These are phyloP conservation scores for Vanrija sp. DNA, from an alignment of 1,284 basidiomycete species.

Conservation along the genomic window DNA sequence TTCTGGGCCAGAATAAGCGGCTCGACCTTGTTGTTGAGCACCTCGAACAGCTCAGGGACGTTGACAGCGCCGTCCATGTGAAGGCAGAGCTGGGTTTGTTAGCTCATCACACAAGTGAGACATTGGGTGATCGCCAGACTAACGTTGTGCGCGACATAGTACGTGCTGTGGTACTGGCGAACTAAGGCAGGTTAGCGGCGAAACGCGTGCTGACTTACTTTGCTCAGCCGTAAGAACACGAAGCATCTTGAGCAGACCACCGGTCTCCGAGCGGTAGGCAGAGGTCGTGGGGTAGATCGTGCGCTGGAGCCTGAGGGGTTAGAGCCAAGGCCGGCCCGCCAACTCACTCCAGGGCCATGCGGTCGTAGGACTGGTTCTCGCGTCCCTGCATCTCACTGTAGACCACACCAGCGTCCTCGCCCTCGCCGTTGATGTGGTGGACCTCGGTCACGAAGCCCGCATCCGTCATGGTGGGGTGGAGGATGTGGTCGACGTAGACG, in stretches of 20 bases:
- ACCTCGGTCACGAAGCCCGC: conserved; percentile 91
- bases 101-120: conserved; percentile 51
- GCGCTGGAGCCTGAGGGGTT: conserved; percentile 62
- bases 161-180: conserved; percentile 79
- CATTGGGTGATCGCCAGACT: conserved; percentile 44
- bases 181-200: conserved; percentile 55
- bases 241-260: conserved; percentile 89
- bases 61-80: conserved; percentile 54
- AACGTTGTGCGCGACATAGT: conserved; percentile 94
- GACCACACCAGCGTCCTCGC: conserved; percentile 92
- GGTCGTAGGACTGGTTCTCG: conserved; percentile 84
- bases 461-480: conserved; percentile 91
- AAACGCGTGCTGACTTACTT: conserved; percentile 57
- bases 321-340: conserved; percentile 12
- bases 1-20: conserved; percentile 60
- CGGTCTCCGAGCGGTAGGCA: conserved; percentile 93
- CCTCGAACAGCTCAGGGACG: conserved; percentile 56
- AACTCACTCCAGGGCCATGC: conserved; percentile 76
- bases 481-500: conserved; percentile 93
- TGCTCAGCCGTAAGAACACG: conserved; percentile 82
- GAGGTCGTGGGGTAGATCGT: conserved; percentile 75
- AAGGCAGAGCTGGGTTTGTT: conserved; percentile 52
- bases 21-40: conserved; percentile 76
- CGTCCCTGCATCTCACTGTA: conserved; percentile 98
- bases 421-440: conserved; percentile 86